These are phyloP conservation scores for Zymoseptoria brevis DNA, from an alignment of 2,329 filamentous ascomycete species.

Conservation along the genomic window DNA sequence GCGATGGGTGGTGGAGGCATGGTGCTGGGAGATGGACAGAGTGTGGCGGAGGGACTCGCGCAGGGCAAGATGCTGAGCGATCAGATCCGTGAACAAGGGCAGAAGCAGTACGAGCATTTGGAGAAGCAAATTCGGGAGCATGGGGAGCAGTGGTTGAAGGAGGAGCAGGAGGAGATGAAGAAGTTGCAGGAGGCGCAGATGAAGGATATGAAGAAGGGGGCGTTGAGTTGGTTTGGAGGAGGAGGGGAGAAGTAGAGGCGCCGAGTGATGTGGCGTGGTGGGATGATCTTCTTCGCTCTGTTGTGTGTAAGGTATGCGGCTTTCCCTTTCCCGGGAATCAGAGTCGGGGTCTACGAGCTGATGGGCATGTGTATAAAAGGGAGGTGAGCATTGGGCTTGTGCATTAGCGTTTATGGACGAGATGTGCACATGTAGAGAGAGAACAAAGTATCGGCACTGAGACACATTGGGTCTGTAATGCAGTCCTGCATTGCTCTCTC, in stretches of 20 bases:
- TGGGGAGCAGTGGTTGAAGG: constrained; percentile 90
- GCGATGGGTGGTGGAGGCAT: constrained; percentile 45
- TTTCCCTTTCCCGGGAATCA: background rate
- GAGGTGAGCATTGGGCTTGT: background rate
- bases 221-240: constrained; percentile 50
- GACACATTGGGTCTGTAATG: too few species aligned
- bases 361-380: background rate
- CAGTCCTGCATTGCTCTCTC: too few species aligned
- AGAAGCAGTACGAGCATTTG: constrained; percentile 79
- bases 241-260: constrained; percentile 20
- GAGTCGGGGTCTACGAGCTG: background rate
- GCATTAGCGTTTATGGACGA: background rate
- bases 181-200: constrained; percentile 83
- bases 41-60: constrained; percentile 66
- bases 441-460: background rate
- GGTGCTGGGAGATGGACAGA: constrained; percentile 45
- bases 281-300: background rate
- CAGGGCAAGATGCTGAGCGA: constrained; percentile 98
- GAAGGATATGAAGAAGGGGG: constrained; percentile 80
- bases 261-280: constrained; percentile 3
- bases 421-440: background rate
- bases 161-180: constrained; percentile 82
- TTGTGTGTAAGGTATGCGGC: background rate
- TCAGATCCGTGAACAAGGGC: constrained; percentile 82
- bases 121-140: constrained; percentile 90